Conservation (phyloP, 2,329 filamentous ascomycete genomes). For the Fusarium circinatum region DNA sequence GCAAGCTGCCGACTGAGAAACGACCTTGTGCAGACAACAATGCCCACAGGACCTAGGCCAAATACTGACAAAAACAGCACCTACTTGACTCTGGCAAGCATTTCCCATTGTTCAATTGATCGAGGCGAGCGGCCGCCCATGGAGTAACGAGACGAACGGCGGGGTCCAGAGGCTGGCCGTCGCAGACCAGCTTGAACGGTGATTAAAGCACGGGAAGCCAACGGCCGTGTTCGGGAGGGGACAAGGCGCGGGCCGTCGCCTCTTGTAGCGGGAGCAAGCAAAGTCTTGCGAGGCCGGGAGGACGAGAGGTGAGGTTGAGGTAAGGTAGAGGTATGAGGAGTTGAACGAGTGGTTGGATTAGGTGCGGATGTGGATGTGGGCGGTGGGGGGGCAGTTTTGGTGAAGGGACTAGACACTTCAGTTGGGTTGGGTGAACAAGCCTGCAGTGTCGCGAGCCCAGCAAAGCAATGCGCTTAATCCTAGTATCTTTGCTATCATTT, state of each 20-base stretch:
- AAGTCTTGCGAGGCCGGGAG: constrained; percentile 29
- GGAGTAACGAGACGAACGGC: constrained; percentile 45
- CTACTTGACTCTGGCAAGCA: constrained; percentile 57
- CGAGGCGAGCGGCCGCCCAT: constrained; percentile 57
- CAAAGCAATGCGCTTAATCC: constrained; percentile 6
- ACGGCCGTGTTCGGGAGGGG: constrained; percentile 18
- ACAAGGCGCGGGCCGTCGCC: constrained; percentile 36
- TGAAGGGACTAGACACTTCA: constrained; percentile 19
- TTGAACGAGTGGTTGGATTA: constrained; percentile 29
- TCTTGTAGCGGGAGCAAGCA: constrained; percentile 26
- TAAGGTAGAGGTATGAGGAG: constrained; percentile 38
- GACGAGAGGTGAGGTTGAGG: constrained; percentile 17
- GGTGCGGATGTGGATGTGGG: constrained; percentile 40
- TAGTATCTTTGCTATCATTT: constrained; percentile 16
- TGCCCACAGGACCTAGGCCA: constrained; percentile 6
- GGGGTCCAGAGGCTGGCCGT: constrained; percentile 34
- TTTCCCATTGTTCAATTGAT: constrained; percentile 61
- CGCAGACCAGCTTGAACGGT: constrained; percentile 23
- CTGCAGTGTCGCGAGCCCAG: constrained; percentile 11
- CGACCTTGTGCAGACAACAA: neutral
- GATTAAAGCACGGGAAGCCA: constrained; percentile 17
- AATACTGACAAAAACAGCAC: constrained; percentile 43
- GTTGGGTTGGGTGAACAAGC: constrained; percentile 18
- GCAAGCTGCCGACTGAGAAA: neutral
- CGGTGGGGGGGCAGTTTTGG: constrained; percentile 40